Percentiles rank a stretch among this genome's conserved stretches.
These are phyloP conservation scores for Cryptosporidium meleagridis DNA, from an alignment of 169 alveolate genomes.

Conservation along the genomic window DNA sequence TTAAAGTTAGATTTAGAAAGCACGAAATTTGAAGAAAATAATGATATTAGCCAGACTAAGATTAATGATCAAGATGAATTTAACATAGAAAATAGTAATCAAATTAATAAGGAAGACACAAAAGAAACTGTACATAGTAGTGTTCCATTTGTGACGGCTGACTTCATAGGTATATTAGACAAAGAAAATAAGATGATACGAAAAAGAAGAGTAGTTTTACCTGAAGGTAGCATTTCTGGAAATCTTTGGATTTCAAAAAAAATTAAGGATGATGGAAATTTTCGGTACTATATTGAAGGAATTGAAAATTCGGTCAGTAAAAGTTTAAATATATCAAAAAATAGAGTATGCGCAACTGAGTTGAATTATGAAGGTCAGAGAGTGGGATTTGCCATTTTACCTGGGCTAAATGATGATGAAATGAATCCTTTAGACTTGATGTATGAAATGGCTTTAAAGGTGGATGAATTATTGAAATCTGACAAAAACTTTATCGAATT, in stretches of 20 bases:
- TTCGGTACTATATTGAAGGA: constrained; percentile 39
- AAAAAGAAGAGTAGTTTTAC: constrained; percentile 65
- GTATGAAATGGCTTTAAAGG: constrained; percentile 69
- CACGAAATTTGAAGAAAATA: not conserved
- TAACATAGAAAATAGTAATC: not conserved
- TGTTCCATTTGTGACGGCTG: constrained; percentile 3
- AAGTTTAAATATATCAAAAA: constrained; percentile 23
- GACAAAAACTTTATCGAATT: constrained; percentile 53
- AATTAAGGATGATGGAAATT: constrained; percentile 68
- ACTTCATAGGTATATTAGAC: constrained; percentile 30
- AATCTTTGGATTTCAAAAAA: constrained; percentile 66
- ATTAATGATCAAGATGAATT: not conserved
- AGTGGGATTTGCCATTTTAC: constrained; percentile 64
- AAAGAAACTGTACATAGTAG: not conserved
- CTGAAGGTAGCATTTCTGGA: constrained; percentile 67
- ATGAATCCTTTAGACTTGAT: constrained; percentile 41
- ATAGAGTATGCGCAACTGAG: constrained; percentile 73
- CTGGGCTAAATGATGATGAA: constrained; percentile 28
- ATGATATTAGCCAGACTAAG: not conserved
- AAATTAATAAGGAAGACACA: not conserved
- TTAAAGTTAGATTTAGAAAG: not conserved
- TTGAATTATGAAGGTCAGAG: constrained; percentile 66
- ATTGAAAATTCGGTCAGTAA: constrained; percentile 35
- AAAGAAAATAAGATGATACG: constrained; percentile 54
- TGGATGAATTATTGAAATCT: constrained; percentile 37